phyloP scores from a whole-genome alignment of 495 filamentous ascomycete genomes.

The Trichodelitschia bisporula region DNA sequence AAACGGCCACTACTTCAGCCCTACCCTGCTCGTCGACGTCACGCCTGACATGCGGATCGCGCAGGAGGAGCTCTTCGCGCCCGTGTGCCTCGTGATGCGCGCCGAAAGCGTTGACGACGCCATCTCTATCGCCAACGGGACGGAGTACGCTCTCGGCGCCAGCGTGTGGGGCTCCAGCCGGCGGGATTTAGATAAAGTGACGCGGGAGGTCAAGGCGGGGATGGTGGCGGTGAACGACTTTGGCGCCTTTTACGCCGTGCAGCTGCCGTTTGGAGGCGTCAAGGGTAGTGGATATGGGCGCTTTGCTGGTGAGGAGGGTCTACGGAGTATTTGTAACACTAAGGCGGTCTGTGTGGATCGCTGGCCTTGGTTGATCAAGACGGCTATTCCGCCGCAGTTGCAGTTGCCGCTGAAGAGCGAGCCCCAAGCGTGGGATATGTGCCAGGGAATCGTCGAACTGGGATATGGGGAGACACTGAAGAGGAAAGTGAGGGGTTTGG shows the following conservation, averaged over 20 bases:
- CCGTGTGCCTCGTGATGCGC: slow-evolving; percentile 63
- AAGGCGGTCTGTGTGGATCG: slow-evolving; percentile 71
- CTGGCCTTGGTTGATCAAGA: slow-evolving; percentile 33
- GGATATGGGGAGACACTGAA: neutral
- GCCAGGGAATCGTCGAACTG: slow-evolving; percentile 12
- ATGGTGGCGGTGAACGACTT: slow-evolving; percentile 95
- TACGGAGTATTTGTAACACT: slow-evolving; percentile 59
- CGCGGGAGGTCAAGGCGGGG: slow-evolving; percentile 46
- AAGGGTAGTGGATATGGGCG: slow-evolving; percentile 75
- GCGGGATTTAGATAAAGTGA: slow-evolving; percentile 28
- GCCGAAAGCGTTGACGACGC: slow-evolving; percentile 26
- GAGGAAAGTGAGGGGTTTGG: neutral
- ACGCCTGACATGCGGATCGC: slow-evolving; percentile 40
- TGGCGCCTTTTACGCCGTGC: slow-evolving; percentile 70
- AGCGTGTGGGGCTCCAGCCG: slow-evolving; percentile 40
- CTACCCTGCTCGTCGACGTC: slow-evolving; percentile 75
- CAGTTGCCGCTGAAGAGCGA: slow-evolving; percentile 40
- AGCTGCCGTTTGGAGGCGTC: slow-evolving; percentile 79
- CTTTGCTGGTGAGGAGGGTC: slow-evolving; percentile 77
- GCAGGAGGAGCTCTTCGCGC: slow-evolving; percentile 76
- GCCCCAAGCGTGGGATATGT: slow-evolving; percentile 13
- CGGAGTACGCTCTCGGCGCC: slow-evolving; percentile 15
- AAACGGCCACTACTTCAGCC: slow-evolving; percentile 71
- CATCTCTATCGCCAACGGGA: slow-evolving; percentile 14
- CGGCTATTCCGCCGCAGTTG: slow-evolving; percentile 51